phyloP scores from a whole-genome alignment of 2,329 filamentous ascomycete species.

The Dothistroma pini region DNA sequence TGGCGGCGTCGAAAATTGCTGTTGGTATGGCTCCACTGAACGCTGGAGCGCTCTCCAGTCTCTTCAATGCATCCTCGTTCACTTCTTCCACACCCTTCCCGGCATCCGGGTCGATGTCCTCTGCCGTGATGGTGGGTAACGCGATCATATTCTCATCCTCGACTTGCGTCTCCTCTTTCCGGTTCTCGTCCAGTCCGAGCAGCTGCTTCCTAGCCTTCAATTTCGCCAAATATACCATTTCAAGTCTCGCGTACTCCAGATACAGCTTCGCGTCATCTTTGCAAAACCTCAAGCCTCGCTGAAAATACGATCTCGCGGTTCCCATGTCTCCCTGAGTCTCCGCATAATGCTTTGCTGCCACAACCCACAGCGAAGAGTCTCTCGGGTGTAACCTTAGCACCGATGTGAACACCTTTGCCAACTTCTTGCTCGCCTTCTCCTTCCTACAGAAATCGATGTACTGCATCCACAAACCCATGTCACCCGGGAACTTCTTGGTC shows the following conservation, averaged over 20 bases:
- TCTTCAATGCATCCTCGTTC: constrained; percentile 57
- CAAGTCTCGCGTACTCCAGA: constrained; percentile 84
- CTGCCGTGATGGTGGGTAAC: constrained; percentile 57
- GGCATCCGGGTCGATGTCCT: constrained; percentile 57
- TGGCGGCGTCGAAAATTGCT: constrained; percentile 83
- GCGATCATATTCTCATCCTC: constrained; percentile 55
- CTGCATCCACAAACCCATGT: constrained; percentile 78
- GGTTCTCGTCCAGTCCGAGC: constrained; percentile 56
- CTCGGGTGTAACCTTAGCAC: constrained; percentile 82
- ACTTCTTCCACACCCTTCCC: constrained; percentile 48
- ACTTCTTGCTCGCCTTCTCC: constrained; percentile 59
- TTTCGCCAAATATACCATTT: constrained; percentile 87
- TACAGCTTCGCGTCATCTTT: constrained; percentile 70
- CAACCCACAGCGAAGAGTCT: constrained; percentile 79
- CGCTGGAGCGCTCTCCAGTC: constrained; percentile 68
- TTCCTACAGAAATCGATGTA: constrained; percentile 79
- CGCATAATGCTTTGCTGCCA: constrained; percentile 72
- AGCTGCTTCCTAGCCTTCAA: constrained; percentile 70
- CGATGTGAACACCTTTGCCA: constrained; percentile 58
- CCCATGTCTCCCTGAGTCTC: constrained; percentile 83
- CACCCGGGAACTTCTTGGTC: constrained; percentile 78
- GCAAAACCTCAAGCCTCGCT: constrained; percentile 87
- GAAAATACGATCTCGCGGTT: constrained; percentile 78
- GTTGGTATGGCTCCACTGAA: constrained; percentile 90
- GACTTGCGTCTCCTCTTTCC: constrained; percentile 39